These are phyloP conservation scores for Candida xiaguanensis DNA, from an alignment of 805 yeast genomes.

Conservation along the genomic window DNA sequence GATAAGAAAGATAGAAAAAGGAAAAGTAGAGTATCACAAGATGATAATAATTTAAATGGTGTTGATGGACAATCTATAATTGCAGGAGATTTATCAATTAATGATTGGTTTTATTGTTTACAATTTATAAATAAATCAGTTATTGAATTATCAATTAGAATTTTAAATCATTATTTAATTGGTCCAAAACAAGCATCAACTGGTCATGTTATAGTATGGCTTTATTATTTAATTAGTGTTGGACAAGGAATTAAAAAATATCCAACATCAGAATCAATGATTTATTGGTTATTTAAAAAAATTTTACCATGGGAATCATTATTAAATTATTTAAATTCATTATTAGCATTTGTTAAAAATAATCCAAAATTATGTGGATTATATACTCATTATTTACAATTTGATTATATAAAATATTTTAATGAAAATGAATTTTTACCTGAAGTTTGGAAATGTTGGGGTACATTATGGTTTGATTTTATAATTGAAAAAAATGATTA, in stretches of 20 bases:
- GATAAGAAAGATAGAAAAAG: slow-evolving; percentile 68
- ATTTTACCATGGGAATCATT: slow-evolving; percentile 69
- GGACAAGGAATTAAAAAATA: slow-evolving; percentile 49
- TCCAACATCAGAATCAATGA: slow-evolving; percentile 45
- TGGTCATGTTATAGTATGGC: slow-evolving; percentile 74
- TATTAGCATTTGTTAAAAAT: slow-evolving; percentile 35
- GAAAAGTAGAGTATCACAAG: slow-evolving; percentile 27
- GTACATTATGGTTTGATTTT: slow-evolving; percentile 73
- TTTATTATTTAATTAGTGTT: slow-evolving; percentile 64
- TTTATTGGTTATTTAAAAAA: slow-evolving; percentile 49
- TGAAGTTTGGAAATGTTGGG: slow-evolving; percentile 86
- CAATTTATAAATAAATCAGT: slow-evolving; percentile 59
- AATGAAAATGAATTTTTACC: slow-evolving; percentile 60
- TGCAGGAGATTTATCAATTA: slow-evolving; percentile 31
- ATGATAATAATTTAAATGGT: slow-evolving; percentile 15
- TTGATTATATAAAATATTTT: slow-evolving; percentile 46
- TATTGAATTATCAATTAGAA: slow-evolving; percentile 64
- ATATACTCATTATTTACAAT: slow-evolving; percentile 19
- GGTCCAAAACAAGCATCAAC: slow-evolving; percentile 72
- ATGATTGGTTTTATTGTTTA: slow-evolving; percentile 57
- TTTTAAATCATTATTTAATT: slow-evolving; percentile 58
- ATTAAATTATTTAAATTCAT: slow-evolving; percentile 58
- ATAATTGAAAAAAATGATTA: slow-evolving; percentile 53
- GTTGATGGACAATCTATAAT: slow-evolving; percentile 28
- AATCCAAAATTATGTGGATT: slow-evolving; percentile 21